Base-by-base conservation (phyloP, 352 stramenopile genomes). In the Globisporangium sylvaticum region DNA sequence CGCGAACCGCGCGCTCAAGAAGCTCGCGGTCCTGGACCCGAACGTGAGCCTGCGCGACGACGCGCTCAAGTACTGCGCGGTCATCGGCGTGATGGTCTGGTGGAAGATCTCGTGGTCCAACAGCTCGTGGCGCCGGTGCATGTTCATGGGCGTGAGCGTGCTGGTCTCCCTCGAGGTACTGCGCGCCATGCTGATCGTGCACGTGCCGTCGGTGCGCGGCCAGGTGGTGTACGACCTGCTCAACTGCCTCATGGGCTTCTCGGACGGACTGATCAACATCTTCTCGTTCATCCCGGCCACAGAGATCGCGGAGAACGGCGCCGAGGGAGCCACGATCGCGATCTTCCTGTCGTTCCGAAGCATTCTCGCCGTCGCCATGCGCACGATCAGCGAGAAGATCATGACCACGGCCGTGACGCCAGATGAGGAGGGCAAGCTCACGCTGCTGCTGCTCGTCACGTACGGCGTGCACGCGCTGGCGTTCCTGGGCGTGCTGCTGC, bases 221-320 rank as follows among this genome's bases (percentile, higher is more conserved):
- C 71, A 78, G 61, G 32, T 69, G 24, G 79, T 92, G 29, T 90
- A 80, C 65, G 77, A 89, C 71, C 63, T 69, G 0, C 67, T 92
- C 53, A 62, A 68, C 39, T 86, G 76, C 62, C 70, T 90, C 50
- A 75, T 78, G 54, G 76, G 77, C 39, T 75, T 90, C 64, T 79
- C 80, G 20, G 79, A 90, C 55, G 84, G 75, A 8, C 78, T 92
- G 48, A 82, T 88, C 64, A 81, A 76, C 31, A 90, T 92, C 69
- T 90, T 89, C 69, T 85, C 80, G 58, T 73, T 88, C 64, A 68
- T 68, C 29, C 63, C 63, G 8, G 69, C 66, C 2, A 90, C 79
- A 0, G 84, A 92, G 59, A 89, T 92, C 62, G 84, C 80, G 29
- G 81, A 92, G 65, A 87, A 83, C 52, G 84, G 84, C 42, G 85